Evolutionary conservation across 371 early-diverging fungal genomes (phyloP).

Genomic region (Circinella umbellata): DNA sequence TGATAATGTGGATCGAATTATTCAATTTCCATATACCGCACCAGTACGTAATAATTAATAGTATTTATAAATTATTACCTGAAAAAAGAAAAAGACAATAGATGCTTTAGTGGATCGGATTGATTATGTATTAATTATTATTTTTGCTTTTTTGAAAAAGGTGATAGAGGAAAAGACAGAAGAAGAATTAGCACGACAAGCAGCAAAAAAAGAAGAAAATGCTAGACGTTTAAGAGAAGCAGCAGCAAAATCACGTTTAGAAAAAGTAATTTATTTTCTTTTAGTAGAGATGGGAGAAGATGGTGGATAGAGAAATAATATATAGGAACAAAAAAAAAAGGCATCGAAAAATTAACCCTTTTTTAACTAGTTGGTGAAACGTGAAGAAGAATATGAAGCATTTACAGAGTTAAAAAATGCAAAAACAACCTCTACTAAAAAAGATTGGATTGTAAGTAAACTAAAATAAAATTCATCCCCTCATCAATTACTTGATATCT

Average conservation of each 20-base stretch:
- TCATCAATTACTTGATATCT: too few species aligned
- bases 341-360: too few species aligned
- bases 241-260: conserved; percentile 76
- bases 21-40: conserved; percentile 78
- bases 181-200: conserved; percentile 75
- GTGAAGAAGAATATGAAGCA: conserved; percentile 64
- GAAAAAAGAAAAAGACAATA: too few species aligned
- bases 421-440: conserved; percentile 52
- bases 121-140: too few species aligned
- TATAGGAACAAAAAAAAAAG: not conserved
- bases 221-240: conserved; percentile 76
- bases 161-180: conserved; percentile 76
- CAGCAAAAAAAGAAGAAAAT: conserved; percentile 78
- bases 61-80: too few species aligned
- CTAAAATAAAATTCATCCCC: not conserved
- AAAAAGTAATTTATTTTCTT: conserved; percentile 61
- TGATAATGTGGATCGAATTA: conserved; percentile 60
- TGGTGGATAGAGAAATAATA: not conserved
- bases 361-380: conserved; percentile 44
- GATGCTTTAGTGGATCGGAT: too few species aligned
- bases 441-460: conserved; percentile 55
- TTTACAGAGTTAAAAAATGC: conserved; percentile 60
- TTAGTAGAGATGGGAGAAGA: conserved; percentile 1
- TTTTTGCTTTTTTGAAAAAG: conserved; percentile 13
- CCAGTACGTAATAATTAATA: conserved; percentile 38